Conservation (phyloP, 2,329 filamentous ascomycete genomes). For the Exophiala sp. region DNA sequence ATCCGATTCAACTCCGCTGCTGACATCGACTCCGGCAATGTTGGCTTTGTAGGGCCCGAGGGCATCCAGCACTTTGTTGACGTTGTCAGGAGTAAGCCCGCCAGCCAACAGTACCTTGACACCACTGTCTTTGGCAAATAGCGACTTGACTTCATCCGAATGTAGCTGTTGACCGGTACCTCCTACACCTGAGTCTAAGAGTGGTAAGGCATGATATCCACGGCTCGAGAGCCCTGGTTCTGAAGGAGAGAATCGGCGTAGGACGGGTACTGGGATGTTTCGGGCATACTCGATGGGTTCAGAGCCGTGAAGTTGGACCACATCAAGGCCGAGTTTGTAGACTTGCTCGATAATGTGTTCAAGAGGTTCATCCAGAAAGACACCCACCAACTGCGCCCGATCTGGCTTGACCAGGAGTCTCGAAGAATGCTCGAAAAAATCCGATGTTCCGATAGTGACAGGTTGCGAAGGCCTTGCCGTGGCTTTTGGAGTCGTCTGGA, state of each 20-base stretch:
- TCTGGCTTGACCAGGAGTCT: conserved; percentile 45
- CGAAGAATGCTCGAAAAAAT: conserved; percentile 64
- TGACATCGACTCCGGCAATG: conserved; percentile 82
- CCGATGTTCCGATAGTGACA: conserved; percentile 43
- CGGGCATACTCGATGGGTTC: conserved; percentile 89
- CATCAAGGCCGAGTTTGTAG: conserved; percentile 67
- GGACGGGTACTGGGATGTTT: conserved; percentile 85
- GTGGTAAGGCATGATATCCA: conserved; percentile 74
- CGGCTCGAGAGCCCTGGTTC: conserved; percentile 65
- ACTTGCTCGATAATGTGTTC: conserved; percentile 75
- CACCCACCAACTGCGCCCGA: conserved; percentile 77
- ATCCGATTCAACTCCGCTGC: conserved; percentile 82
- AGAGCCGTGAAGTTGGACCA: conserved; percentile 86
- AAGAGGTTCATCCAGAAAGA: conserved; percentile 87
- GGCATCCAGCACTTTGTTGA: conserved; percentile 58
- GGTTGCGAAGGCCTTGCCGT: conserved; percentile 29
- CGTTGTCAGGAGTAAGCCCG: conserved; percentile 74
- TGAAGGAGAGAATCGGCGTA: conserved; percentile 74
- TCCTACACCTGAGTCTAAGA: conserved; percentile 82
- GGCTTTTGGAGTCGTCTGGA: conserved; percentile 51
- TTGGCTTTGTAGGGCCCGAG: conserved; percentile 56
- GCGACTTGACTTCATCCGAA: conserved; percentile 59
- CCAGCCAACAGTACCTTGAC: conserved; percentile 77
- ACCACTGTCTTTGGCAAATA: conserved; percentile 62
- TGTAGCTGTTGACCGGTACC: conserved; percentile 75